phyloP scores from a whole-genome alignment of 2,329 filamentous ascomycete genomes.

The Beauveria sp. region DNA sequence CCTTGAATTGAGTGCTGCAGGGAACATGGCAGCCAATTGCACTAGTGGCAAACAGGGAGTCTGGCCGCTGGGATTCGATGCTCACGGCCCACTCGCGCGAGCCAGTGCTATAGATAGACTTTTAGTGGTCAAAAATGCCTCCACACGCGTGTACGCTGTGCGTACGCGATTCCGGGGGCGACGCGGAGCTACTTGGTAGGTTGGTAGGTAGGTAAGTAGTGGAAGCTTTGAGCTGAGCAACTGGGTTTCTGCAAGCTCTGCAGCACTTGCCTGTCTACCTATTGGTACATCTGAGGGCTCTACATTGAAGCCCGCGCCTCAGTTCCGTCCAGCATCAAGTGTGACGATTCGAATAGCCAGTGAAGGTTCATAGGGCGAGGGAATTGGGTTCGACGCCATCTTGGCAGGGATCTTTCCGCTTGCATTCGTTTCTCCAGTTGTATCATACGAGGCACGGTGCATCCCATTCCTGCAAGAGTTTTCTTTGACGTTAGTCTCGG shows the following conservation, averaged over 20 bases:
- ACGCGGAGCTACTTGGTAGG: too few species aligned
- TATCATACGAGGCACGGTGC: not conserved
- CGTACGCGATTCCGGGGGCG: not conserved
- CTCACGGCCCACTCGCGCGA: not conserved
- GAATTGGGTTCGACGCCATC: not conserved
- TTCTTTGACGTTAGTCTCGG: not conserved
- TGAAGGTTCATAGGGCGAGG: too few species aligned
- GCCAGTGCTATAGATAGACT: slow-evolving; percentile 5
- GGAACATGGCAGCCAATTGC: not conserved
- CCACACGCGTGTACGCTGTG: not conserved
- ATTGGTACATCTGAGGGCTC: too few species aligned
- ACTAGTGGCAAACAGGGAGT: not conserved
- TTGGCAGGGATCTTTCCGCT: not conserved
- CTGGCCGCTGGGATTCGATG: not conserved
- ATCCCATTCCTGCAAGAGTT: not conserved
- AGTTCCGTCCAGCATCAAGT: too few species aligned
- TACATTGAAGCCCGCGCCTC: too few species aligned
- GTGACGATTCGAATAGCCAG: too few species aligned
- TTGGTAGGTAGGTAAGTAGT: too few species aligned
- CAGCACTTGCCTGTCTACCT: too few species aligned
- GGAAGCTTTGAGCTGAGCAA: too few species aligned
- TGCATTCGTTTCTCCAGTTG: not conserved
- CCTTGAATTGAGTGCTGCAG: slow-evolving; percentile 7
- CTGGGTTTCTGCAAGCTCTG: too few species aligned
- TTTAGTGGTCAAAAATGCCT: slow-evolving; percentile 2